Evolutionary conservation across 139 green algal genomes (phyloP).

Genomic region (Trebouxia sp.): DNA sequence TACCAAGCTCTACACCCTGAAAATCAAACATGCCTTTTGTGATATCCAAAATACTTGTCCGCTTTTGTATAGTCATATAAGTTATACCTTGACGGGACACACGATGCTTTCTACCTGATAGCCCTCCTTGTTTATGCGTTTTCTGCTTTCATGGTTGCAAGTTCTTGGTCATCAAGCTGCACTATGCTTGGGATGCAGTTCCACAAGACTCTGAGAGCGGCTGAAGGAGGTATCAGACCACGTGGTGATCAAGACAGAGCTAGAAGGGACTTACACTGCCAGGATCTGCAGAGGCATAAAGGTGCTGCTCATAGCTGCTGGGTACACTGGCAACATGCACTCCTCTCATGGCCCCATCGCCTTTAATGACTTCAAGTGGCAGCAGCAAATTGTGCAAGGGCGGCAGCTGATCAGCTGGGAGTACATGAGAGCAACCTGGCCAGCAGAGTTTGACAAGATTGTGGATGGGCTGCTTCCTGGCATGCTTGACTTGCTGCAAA

Average conservation of each 20-base stretch:
- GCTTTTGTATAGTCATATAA: too few species aligned
- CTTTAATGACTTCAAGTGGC: background rate
- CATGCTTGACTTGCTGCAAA: slow-evolving; percentile 11
- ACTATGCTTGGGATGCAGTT: too few species aligned
- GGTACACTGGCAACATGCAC: background rate
- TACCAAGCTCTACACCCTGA: too few species aligned
- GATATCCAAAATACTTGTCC: too few species aligned
- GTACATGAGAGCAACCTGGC: slow-evolving; percentile 13
- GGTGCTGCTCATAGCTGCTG: background rate
- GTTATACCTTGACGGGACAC: too few species aligned
- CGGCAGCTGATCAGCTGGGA: slow-evolving; percentile 3
- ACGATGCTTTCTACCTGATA: too few species aligned
- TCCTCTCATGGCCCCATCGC: background rate
- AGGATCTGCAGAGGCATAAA: background rate
- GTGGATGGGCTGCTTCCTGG: background rate
- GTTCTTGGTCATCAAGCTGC: too few species aligned
- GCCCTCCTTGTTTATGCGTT: too few species aligned
- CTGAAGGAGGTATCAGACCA: background rate
- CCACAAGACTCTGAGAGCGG: background rate
- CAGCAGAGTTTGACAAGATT: slow-evolving; percentile 15
- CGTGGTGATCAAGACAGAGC: slow-evolving; percentile 8
- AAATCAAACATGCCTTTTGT: too few species aligned
- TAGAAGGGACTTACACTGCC: slow-evolving; percentile 19
- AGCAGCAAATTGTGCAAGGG: slow-evolving; percentile 9
- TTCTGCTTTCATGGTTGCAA: too few species aligned